These are phyloP conservation scores for Aspergillus brasiliensis DNA, from an alignment of 2,329 filamentous ascomycete genomes.

Conservation along the genomic window DNA sequence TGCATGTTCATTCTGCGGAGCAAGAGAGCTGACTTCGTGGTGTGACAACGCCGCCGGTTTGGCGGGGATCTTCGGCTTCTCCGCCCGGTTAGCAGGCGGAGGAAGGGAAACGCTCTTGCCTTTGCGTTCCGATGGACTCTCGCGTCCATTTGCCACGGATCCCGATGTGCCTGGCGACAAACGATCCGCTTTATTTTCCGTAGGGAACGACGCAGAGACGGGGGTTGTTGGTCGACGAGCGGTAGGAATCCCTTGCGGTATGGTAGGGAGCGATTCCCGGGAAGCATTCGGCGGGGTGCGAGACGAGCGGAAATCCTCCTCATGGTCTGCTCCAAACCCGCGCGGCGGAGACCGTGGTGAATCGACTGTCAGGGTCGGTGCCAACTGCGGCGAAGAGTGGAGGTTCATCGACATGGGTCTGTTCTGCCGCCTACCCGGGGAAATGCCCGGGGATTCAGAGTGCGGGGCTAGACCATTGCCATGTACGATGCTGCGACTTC, in stretches of 20 bases:
- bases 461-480: conserved; percentile 29
- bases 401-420: conserved; percentile 49
- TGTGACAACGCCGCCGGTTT: conserved; percentile 45
- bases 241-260: conserved; percentile 15
- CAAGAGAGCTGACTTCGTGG: conserved; percentile 31
- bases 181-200: conserved; percentile 19
- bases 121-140: conserved; percentile 32
- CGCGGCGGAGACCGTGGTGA: conserved; percentile 48
- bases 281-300: conserved; percentile 29
- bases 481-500: conserved; percentile 21
- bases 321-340: conserved; percentile 46
- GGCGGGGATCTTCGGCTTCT: conserved; percentile 69
- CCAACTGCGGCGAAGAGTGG: conserved; percentile 44
- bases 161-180: conserved; percentile 23
- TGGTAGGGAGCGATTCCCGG: conserved; percentile 29
- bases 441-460: conserved; percentile 54
- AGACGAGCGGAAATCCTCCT: conserved; percentile 63
- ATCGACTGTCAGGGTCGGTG: conserved; percentile 46
- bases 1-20: conserved; percentile 28
- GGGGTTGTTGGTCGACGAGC: conserved; percentile 36
- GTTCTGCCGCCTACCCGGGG: conserved; percentile 63
- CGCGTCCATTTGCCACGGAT: conserved; percentile 16
- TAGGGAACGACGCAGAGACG: conserved; percentile 26
- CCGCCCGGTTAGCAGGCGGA: conserved; percentile 77
- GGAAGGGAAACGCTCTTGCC: conserved; percentile 54